Percentiles rank a stretch among this genome's conserved stretches.
Evolutionary conservation across 116 monocot species (phyloP).

Genomic region (Dioscorea cayenensis): DNA sequence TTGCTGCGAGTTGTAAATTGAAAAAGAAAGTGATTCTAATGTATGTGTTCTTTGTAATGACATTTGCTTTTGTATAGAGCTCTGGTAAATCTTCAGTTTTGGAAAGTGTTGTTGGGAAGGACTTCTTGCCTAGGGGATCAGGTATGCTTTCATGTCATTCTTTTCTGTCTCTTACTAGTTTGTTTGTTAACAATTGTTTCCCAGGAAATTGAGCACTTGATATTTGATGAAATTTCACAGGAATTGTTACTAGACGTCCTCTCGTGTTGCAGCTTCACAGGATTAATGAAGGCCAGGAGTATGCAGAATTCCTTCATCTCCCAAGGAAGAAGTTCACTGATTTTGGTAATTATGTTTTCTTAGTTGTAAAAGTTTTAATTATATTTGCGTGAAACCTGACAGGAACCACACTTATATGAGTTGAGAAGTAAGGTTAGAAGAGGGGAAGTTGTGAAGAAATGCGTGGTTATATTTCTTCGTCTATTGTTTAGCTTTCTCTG

Average conservation of each 20-base stretch:
- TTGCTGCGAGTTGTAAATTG: not conserved
- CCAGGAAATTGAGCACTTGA: not conserved
- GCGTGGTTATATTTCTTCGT: too few relatives aligned
- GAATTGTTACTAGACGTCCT: constrained; percentile 80
- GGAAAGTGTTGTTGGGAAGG: constrained; percentile 70
- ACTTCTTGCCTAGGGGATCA: constrained; percentile 64
- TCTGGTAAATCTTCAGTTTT: constrained; percentile 71
- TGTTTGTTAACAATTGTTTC: not conserved
- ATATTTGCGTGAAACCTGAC: not conserved
- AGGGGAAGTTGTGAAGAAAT: too few relatives aligned
- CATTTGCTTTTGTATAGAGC: constrained; percentile 28
- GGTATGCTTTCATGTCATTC: constrained; percentile 14
- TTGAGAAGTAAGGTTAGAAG: too few relatives aligned
- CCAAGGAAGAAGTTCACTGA: constrained; percentile 66
- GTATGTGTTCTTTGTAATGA: not conserved
- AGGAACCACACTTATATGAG: not conserved
- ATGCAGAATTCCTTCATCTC: constrained; percentile 79
- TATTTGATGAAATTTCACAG: constrained; percentile 23
- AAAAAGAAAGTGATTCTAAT: not conserved
- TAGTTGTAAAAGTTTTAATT: not conserved
- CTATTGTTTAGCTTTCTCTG: not conserved
- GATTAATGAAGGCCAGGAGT: constrained; percentile 72
- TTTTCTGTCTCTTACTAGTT: not conserved
- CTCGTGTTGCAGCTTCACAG: constrained; percentile 81
- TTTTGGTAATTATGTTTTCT: constrained; percentile 45